Percentiles rank a stretch among this genome's conserved stretches.
Evolutionary conservation across 371 early-diverging fungal genomes (phyloP).

Genomic region (Rhizopus stolonifer): DNA sequence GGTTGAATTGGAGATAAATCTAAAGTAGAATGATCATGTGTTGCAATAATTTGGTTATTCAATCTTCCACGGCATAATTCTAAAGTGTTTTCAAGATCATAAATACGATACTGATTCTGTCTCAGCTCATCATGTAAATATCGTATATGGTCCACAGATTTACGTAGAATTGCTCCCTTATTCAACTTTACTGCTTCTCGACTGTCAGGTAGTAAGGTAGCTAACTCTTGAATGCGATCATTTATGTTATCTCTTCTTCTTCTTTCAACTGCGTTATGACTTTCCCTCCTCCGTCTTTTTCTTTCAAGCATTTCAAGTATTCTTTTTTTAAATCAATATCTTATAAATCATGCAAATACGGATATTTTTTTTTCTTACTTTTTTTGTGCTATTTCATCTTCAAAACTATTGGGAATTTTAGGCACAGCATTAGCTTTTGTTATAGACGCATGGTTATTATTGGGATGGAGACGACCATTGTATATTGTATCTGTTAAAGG

Average conservation of each 20-base stretch:
- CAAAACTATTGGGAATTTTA: constrained; percentile 29
- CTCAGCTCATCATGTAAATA: constrained; percentile 59
- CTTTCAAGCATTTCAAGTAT: constrained; percentile 38
- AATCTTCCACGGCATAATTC: constrained; percentile 31
- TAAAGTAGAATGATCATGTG: constrained; percentile 21
- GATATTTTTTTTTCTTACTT: constrained; percentile 29
- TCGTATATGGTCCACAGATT: constrained; percentile 87
- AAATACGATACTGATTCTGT: constrained; percentile 58
- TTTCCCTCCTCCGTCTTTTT: constrained; percentile 36
- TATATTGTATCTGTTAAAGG: background rate
- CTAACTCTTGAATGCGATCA: constrained; percentile 77
- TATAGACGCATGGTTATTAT: no score
- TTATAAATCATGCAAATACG: no score
- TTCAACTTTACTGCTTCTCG: constrained; percentile 63
- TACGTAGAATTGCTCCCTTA: constrained; percentile 79
- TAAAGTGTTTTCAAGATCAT: constrained; percentile 62
- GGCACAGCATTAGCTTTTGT: constrained; percentile 15
- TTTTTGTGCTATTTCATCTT: constrained; percentile 40
- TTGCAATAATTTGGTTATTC: constrained; percentile 13
- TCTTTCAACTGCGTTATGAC: constrained; percentile 73
- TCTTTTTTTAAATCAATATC: constrained; percentile 14
- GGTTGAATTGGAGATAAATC: constrained; percentile 35
- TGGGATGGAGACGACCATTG: background rate
- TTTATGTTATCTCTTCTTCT: constrained; percentile 95
- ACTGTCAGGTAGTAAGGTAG: constrained; percentile 46